Evolutionary conservation across 192 early-diverging fungal genomes (phyloP).

Genomic region (Martensiomyces pterosporus): DNA sequence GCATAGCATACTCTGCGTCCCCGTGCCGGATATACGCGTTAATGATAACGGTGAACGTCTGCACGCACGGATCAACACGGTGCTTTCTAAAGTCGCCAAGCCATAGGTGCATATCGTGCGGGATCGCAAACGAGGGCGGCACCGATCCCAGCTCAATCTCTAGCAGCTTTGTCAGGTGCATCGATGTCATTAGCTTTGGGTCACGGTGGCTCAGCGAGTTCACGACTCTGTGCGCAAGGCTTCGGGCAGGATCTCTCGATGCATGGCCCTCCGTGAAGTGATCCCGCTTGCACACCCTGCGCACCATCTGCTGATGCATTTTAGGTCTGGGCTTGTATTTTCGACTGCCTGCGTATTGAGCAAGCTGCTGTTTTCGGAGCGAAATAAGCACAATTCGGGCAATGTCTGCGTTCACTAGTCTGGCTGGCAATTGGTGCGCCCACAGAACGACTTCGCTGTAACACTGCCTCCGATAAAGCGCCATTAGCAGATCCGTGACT

Average conservation of each 20-base stretch:
- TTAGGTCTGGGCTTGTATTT: too few species aligned
- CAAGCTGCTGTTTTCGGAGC: neutral
- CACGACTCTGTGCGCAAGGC: conserved; percentile 10
- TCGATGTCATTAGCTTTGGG: conserved; percentile 2
- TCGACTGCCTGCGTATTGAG: neutral
- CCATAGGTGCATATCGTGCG: conserved; percentile 13
- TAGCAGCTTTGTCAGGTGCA: conserved; percentile 18
- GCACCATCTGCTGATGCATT: too few species aligned
- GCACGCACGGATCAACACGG: conserved; percentile 7
- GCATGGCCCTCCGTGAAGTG: neutral
- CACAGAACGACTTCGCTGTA: neutral
- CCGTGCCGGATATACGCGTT: conserved; percentile 14
- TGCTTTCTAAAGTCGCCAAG: conserved; percentile 6
- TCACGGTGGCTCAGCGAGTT: conserved; percentile 4
- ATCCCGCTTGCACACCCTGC: neutral
- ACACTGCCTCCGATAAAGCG: neutral
- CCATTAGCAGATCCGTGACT: neutral
- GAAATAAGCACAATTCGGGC: neutral
- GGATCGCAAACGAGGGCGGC: neutral
- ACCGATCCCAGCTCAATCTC: conserved; percentile 13
- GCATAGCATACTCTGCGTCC: conserved; percentile 8
- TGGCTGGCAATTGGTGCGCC: neutral
- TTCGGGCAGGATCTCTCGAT: neutral
- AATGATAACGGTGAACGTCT: conserved; percentile 14
- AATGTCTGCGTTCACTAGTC: neutral